These are phyloP conservation scores for Umbelopsis ramanniana DNA, from an alignment of 192 early-diverging fungal genomes.

Conservation along the genomic window DNA sequence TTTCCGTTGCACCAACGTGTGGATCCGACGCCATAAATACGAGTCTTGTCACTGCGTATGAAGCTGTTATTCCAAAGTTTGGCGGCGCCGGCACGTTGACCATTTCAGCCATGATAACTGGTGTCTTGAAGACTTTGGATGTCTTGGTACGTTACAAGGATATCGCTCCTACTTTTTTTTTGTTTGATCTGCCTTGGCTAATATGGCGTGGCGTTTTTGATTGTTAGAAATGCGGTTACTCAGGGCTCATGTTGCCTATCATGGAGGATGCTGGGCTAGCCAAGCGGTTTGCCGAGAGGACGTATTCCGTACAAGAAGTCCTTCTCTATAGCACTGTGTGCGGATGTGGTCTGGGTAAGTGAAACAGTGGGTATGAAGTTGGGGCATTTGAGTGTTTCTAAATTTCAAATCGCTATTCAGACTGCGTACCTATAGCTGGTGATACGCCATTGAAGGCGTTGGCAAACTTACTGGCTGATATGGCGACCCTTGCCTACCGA, in stretches of 20 bases:
- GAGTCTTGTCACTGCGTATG: constrained; percentile 17
- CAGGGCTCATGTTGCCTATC: constrained; percentile 27
- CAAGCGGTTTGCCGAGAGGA: constrained; percentile 8
- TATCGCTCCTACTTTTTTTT: too few relatives aligned
- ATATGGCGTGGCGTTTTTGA: not conserved
- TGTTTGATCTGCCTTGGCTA: not conserved
- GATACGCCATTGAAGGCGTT: constrained; percentile 10
- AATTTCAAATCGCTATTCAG: not conserved
- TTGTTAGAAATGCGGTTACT: constrained; percentile 25
- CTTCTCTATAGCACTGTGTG: constrained; percentile 21
- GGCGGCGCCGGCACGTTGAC: constrained; percentile 22
- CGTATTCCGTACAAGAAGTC: constrained; percentile 11
- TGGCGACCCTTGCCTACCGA: constrained; percentile 16
- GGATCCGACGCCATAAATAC: not conserved
- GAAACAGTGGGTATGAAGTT: not conserved
- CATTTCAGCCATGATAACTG: constrained; percentile 22
- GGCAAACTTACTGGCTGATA: constrained; percentile 27
- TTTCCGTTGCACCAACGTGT: constrained; percentile 23
- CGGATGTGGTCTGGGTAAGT: constrained; percentile 31
- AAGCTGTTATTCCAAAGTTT: constrained; percentile 18
- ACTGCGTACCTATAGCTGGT: constrained; percentile 26
- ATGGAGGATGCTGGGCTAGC: constrained; percentile 30
- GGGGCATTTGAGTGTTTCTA: not conserved
- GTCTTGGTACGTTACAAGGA: not conserved
- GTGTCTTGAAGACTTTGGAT: constrained; percentile 20